Percentiles rank a stretch among this genome's conserved stretches.
Conservation (phyloP, 192 early-diverging fungal genomes). For the Coemansia sp. region DNA sequence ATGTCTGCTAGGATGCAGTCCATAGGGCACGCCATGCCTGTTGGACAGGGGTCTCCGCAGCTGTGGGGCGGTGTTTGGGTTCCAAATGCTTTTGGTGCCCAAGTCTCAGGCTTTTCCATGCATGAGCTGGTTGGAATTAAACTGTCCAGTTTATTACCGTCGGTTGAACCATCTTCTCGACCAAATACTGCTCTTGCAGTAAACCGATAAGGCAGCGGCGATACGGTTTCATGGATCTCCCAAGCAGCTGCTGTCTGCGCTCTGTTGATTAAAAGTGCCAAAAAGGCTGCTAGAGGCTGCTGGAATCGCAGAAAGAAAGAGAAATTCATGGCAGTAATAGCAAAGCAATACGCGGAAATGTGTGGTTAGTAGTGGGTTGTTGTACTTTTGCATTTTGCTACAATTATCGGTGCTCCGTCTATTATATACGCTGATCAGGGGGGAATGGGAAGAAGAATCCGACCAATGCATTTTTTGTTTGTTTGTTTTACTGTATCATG, state of each 20-base stretch:
- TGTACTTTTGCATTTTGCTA: not conserved
- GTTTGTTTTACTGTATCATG: not conserved
- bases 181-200: not conserved
- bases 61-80: not conserved
- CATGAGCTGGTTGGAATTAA: not conserved
- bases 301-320: not conserved
- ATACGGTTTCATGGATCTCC: not conserved
- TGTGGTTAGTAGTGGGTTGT: not conserved
- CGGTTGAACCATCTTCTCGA: not conserved
- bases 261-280: not conserved
- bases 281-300: not conserved
- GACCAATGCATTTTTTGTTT: not conserved
- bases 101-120: not conserved
- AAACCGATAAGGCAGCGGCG: not conserved
- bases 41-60: not conserved
- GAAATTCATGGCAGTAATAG: not conserved
- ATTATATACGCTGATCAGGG: not conserved
- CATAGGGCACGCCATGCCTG: constrained; percentile 3
- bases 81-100: not conserved
- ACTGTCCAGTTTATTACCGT: not conserved
- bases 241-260: not conserved
- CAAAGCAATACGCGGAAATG: not conserved
- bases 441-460: not conserved
- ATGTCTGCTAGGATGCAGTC: not conserved
- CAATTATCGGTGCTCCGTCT: not conserved